Conservation (phyloP, 805 yeast genomes). For the Metschnikowia amazonensis region DNA sequence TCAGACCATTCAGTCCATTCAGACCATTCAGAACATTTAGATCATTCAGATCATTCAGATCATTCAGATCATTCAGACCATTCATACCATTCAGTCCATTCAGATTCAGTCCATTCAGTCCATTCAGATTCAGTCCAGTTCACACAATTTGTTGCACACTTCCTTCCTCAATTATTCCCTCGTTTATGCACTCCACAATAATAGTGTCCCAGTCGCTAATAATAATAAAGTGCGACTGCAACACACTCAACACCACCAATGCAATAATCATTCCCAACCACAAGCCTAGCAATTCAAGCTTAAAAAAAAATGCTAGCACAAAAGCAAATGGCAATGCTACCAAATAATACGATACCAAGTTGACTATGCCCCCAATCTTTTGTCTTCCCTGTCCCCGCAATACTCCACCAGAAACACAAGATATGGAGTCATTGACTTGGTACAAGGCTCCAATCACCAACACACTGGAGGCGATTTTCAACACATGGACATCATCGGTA, state of each 20-base stretch:
- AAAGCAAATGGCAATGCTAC: conserved; percentile 49
- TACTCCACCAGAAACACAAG: conserved; percentile 50
- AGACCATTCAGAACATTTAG: too few relatives aligned
- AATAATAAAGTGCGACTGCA: conserved; percentile 40
- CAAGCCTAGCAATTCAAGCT: conserved; percentile 41
- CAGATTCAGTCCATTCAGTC: too few relatives aligned
- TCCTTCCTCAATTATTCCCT: conserved; percentile 40
- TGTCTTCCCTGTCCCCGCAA: conserved; percentile 59
- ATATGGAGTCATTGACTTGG: conserved; percentile 49
- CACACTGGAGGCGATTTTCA: conserved; percentile 36
- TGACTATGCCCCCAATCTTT: conserved; percentile 51
- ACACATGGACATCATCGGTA: conserved; percentile 37
- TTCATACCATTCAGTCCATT: too few relatives aligned
- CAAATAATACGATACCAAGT: conserved; percentile 45
- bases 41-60: too few relatives aligned
- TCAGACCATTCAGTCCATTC: too few relatives aligned
- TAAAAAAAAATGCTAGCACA: conserved; percentile 39
- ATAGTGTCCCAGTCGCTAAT: conserved; percentile 43
- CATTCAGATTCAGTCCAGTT: too few relatives aligned
- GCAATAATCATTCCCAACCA: conserved; percentile 43
- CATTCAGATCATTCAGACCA: too few relatives aligned
- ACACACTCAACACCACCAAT: conserved; percentile 36
- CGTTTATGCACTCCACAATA: conserved; percentile 38
- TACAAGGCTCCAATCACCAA: conserved; percentile 47
- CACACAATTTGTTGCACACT: too few relatives aligned